phyloP scores from a whole-genome alignment of 495 filamentous ascomycete genomes.

The Podospora fimiseda region DNA sequence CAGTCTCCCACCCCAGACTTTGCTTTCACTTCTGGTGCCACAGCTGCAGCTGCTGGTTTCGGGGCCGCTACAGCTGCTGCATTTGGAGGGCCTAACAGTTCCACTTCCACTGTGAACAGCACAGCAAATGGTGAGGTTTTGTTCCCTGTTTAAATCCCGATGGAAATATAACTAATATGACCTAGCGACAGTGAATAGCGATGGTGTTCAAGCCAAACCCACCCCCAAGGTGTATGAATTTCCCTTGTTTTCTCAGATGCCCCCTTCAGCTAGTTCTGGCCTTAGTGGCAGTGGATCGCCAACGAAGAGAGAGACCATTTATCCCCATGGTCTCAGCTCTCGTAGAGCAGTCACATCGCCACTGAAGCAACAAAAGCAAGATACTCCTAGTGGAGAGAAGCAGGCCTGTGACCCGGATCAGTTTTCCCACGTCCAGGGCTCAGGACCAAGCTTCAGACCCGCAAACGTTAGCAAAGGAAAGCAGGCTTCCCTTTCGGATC shows the following conservation, averaged over 20 bases:
- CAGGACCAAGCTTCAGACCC: too few species aligned
- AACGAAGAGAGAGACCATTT: neutral
- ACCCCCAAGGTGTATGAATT: constrained; percentile 27
- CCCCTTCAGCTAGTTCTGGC: neutral
- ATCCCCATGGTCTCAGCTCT: neutral
- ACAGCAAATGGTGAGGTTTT: constrained; percentile 17
- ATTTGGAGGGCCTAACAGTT: constrained; percentile 11
- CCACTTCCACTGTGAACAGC: constrained; percentile 15
- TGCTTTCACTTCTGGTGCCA: neutral
- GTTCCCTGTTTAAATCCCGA: neutral
- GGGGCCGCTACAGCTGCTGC: constrained; percentile 1
- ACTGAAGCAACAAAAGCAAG: neutral
- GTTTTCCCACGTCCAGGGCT: too few species aligned
- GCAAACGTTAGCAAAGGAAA: too few species aligned
- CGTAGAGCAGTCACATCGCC: neutral
- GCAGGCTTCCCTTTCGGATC: too few species aligned
- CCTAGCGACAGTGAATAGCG: constrained; percentile 17
- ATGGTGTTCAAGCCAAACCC: constrained; percentile 6
- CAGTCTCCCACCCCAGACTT: constrained; percentile 12
- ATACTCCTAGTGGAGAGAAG: constrained; percentile 25
- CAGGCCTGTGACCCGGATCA: too few species aligned
- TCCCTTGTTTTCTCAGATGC: constrained; percentile 7
- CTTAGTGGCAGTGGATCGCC: neutral
- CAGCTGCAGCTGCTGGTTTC: neutral
- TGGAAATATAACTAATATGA: constrained; percentile 4